Percentiles rank a stretch among this genome's conserved stretches.
These are phyloP conservation scores for Coemansia sp. DNA, from an alignment of 192 early-diverging fungal species.

Conservation along the genomic window DNA sequence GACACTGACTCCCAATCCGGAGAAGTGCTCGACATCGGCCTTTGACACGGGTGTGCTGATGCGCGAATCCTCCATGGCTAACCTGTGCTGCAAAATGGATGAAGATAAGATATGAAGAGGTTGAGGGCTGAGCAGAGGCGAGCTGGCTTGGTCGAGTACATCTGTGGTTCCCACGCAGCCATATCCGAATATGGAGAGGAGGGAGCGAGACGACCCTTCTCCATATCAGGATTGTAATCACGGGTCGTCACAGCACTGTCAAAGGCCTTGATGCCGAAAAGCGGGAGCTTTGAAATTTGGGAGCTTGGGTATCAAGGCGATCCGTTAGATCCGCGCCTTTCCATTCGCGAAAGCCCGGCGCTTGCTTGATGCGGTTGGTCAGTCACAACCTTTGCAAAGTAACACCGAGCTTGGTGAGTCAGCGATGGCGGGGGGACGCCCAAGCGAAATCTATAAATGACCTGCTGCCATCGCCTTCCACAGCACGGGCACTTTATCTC, in stretches of 20 bases:
- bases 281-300: too few species aligned
- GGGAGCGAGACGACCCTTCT: too few species aligned
- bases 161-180: neutral
- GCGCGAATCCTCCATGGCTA: neutral
- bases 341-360: too few species aligned
- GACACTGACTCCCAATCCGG: constrained; percentile 18
- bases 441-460: constrained; percentile 7
- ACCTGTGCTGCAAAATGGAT: neutral
- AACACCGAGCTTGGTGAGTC: neutral
- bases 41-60: constrained; percentile 15
- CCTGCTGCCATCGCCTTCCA: neutral
- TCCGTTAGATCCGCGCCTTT: neutral
- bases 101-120: neutral
- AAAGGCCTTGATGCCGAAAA: too few species aligned
- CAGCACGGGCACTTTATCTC: neutral
- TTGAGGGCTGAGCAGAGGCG: too few species aligned
- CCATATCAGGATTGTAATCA: neutral
- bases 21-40: constrained; percentile 36
- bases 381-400: constrained; percentile 1
- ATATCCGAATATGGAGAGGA: neutral
- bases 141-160: neutral
- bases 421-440: neutral
- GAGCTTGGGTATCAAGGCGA: constrained; percentile 1
- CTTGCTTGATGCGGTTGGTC: too few species aligned
- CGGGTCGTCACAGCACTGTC: too few species aligned